phyloP scores from a whole-genome alignment of 164 flowering plant species.

The Cinnamomum chago region DNA sequence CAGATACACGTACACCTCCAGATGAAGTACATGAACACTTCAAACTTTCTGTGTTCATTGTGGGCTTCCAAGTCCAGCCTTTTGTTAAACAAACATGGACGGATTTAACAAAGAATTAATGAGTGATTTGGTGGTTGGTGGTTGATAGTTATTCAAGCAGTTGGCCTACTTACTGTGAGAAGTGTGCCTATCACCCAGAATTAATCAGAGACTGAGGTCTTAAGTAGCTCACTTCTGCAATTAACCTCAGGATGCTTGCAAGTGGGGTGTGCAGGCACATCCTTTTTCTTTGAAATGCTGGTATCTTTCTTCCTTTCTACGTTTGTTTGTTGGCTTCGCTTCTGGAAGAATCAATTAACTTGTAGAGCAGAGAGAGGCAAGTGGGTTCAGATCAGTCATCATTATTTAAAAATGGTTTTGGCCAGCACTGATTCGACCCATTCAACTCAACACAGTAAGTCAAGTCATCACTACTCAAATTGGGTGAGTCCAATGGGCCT shows the following conservation, averaged over 20 bases:
- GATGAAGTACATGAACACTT: neutral
- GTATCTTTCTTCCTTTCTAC: neutral
- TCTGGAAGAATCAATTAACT: no score
- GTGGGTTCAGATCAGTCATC: no score
- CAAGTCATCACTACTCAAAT: no score
- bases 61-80: neutral
- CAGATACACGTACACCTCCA: neutral
- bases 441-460: no score
- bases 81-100: constrained; percentile 1
- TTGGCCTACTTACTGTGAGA: constrained; percentile 4
- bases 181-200: neutral
- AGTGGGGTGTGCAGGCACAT: neutral
- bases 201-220: neutral
- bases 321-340: neutral
- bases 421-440: no score
- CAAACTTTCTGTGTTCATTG: no score
- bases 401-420: no score
- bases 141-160: neutral
- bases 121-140: constrained; percentile 1
- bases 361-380: no score
- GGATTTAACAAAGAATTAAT: neutral
- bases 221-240: neutral
- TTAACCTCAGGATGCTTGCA: neutral
- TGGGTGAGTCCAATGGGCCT: no score
- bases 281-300: neutral